Conservation (phyloP, 1,284 basidiomycete species). For the Cutaneotrichosporon cyanovorans region DNA sequence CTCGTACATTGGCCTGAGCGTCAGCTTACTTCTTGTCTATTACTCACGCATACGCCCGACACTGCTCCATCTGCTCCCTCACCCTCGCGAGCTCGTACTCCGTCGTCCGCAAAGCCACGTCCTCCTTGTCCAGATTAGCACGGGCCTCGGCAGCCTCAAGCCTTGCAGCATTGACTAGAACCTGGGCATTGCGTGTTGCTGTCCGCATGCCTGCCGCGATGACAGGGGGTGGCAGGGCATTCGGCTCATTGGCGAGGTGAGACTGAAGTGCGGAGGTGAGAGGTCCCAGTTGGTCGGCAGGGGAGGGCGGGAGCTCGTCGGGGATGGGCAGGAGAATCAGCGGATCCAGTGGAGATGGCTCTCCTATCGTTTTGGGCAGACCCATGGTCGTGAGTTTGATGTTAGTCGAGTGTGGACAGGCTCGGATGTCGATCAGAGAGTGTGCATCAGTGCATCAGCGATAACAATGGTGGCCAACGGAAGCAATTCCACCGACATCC, state of each 20-base stretch:
- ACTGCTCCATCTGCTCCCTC: slow-evolving; percentile 33
- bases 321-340: slow-evolving; percentile 35
- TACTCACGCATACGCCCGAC: slow-evolving; percentile 36
- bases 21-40: background rate
- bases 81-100: slow-evolving; percentile 38
- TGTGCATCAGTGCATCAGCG: slow-evolving; percentile 2
- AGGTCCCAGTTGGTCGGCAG: slow-evolving; percentile 13
- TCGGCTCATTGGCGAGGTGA: slow-evolving; percentile 8
- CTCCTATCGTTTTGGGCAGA: slow-evolving; percentile 25
- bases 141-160: slow-evolving; percentile 25
- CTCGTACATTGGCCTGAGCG: slow-evolving; percentile 29
- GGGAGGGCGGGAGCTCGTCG: slow-evolving; percentile 19
- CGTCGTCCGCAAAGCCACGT: slow-evolving; percentile 29
- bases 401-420: background rate
- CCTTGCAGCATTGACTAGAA: slow-evolving; percentile 31
- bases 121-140: slow-evolving; percentile 26
- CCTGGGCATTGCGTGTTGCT: slow-evolving; percentile 25
- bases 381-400: slow-evolving; percentile 19
- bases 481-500: background rate
- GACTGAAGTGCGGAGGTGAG: slow-evolving; percentile 19
- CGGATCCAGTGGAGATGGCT: slow-evolving; percentile 31
- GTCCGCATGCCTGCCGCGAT: slow-evolving; percentile 27
- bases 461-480: background rate
- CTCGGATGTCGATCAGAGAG: background rate
- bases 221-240: slow-evolving; percentile 15